Percentiles rank a stretch among this genome's conserved stretches.
These are phyloP conservation scores for Cladosporium sp. DNA, from an alignment of 2,329 filamentous ascomycete species.

Conservation along the genomic window DNA sequence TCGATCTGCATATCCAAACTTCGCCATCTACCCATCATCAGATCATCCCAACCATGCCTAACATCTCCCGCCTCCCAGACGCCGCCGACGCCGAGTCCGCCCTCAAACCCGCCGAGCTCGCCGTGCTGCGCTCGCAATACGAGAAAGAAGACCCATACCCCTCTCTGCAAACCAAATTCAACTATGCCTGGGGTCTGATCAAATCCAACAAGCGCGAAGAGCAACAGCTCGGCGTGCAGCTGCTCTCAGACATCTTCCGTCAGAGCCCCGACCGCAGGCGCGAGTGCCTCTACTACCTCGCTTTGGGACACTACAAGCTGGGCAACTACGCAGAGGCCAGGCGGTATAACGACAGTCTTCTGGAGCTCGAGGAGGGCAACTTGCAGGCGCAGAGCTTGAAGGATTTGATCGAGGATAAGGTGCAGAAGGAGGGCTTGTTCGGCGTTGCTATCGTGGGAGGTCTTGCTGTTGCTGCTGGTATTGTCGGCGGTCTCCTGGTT, in stretches of 20 bases:
- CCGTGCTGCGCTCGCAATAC: conserved; percentile 89
- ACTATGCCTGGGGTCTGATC: conserved; percentile 98
- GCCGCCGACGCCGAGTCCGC: conserved; percentile 96
- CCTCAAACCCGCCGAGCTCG: conserved; percentile 85
- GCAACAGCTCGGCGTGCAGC: conserved; percentile 89
- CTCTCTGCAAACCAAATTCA: conserved; percentile 97
- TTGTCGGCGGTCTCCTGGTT: conserved; percentile 84
- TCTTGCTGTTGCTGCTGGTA: conserved; percentile 87
- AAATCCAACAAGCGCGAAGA: conserved; percentile 83
- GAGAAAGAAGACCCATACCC: conserved; percentile 98
- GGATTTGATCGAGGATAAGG: conserved; percentile 90
- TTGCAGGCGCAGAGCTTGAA: conserved; percentile 85
- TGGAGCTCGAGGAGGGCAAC: conserved; percentile 89
- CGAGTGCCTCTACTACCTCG: conserved; percentile 98
- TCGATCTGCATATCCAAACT: background rate
- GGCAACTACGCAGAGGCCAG: conserved; percentile 95
- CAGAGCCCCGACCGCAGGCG: conserved; percentile 86
- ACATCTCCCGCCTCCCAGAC: conserved; percentile 58
- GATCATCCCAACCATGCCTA: conserved; percentile 21
- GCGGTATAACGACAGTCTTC: conserved; percentile 87
- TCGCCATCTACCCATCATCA: background rate
- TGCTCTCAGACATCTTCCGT: conserved; percentile 96
- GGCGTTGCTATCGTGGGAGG: conserved; percentile 94
- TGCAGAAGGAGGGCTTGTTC: conserved; percentile 89
- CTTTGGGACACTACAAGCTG: conserved; percentile 95